Percentiles rank a stretch among this genome's conserved stretches.
Evolutionary conservation across 2,329 filamentous ascomycete genomes (phyloP).

Genomic region (Lachnellula occidentalis): DNA sequence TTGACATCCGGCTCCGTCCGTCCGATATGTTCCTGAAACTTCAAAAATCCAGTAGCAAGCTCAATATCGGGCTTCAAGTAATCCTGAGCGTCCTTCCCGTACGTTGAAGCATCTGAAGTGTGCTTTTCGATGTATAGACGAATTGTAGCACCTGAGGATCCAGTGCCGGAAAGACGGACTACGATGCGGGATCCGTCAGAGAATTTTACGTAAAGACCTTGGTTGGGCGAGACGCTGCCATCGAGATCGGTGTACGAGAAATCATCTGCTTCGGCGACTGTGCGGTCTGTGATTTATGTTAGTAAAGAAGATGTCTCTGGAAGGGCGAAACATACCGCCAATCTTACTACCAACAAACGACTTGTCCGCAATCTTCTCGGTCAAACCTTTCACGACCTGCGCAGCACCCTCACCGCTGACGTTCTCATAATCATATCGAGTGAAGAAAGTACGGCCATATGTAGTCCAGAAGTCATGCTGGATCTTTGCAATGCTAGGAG

Average conservation of each 20-base stretch:
- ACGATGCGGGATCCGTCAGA: slow-evolving; percentile 93
- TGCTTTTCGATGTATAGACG: slow-evolving; percentile 97
- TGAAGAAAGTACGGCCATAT: slow-evolving; percentile 98
- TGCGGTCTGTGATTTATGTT: slow-evolving; percentile 50
- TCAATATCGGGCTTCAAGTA: slow-evolving; percentile 88
- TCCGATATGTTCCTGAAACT: slow-evolving; percentile 90
- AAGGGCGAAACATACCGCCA: slow-evolving; percentile 46
- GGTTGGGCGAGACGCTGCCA: slow-evolving; percentile 89
- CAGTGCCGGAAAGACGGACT: slow-evolving; percentile 89
- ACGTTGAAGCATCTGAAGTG: slow-evolving; percentile 72
- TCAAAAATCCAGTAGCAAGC: slow-evolving; percentile 77
- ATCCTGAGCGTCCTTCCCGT: slow-evolving; percentile 79
- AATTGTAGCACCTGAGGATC: slow-evolving; percentile 92
- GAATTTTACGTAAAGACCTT: slow-evolving; percentile 92
- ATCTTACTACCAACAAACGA: slow-evolving; percentile 79
- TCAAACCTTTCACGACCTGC: slow-evolving; percentile 79
- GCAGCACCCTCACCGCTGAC: slow-evolving; percentile 86
- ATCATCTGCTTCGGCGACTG: slow-evolving; percentile 85
- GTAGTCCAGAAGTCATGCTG: slow-evolving; percentile 95
- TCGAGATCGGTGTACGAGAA: slow-evolving; percentile 99
- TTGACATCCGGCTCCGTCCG: slow-evolving; percentile 93
- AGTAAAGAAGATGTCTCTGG: slow-evolving; percentile 1
- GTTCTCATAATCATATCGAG: slow-evolving; percentile 96
- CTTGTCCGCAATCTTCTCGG: slow-evolving; percentile 67
- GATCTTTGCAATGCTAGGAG: slow-evolving; percentile 90